Evolutionary conservation across 2,329 filamentous ascomycete genomes (phyloP), one percentile per base, ranked within the genome.

Genomic region (Ceratocystis lukuohia): DNA sequence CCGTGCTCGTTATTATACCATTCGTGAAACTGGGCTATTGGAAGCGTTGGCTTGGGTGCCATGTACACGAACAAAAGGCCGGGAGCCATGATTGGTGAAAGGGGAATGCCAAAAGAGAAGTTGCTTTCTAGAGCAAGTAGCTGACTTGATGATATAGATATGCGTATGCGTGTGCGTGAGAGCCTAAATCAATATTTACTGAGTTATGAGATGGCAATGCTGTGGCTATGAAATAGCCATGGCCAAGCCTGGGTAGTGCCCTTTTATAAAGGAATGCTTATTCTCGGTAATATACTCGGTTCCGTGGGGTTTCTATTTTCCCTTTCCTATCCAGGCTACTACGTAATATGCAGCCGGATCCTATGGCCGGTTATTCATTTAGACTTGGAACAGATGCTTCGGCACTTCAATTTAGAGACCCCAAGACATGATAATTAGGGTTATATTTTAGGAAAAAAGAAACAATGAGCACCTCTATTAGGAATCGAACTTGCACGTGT

Each of bases 1-100:
- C 91, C 91, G 77, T 96, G 91, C 77, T 96, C 91, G 75, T 91
- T 94, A 78, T 95, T 92, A 79, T 96, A 96, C 89, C 89, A 93
- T 74, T 95, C 89, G 75, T 95, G 88, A 76, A 96, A 95, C 72
- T 89, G 84, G 69, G 83, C 79, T 61, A 81, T 76, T 66, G 86
- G 79, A 71, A 91, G 80, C 70, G 81, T 81, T 67, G 83, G 79
- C 74, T 83, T 81, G 71, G 90, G 89, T 76, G 92, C 86, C 87
- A 95, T 95, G 17, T 89, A 91, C 71, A 96, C 91, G 74, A 87
- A 91, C 72, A 96, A 85, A 72, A 91, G 84, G 68, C 90, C 90
- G 8, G 82, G 82, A 65, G 75, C 61, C 61, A n/a, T 57, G 44
- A 44, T 63, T 22, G 30, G 20, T 5, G 10, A 12, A 44, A 7